Base-by-base conservation (phyloP, 805 yeast species). In the Metschnikowia shivogae region DNA sequence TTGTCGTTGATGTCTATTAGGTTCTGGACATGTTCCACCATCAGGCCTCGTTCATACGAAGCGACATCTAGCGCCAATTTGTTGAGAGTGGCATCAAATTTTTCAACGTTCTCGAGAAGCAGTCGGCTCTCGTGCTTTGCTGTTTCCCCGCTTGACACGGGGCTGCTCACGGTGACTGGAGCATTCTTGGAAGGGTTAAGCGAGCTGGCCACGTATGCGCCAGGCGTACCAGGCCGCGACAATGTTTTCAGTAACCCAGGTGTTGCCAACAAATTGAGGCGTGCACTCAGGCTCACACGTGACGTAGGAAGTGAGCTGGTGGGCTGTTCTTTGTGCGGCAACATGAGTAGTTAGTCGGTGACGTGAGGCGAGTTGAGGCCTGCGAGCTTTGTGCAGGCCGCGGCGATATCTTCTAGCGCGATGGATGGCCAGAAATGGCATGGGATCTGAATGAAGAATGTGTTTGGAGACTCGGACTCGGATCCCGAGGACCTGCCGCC, bases 111-210 rank as follows among this genome's bases (percentile, higher is more conserved):
- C 34, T 59, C 54, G 3, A 65, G 64, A 2, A 69, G 62, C 4
- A 67, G 63, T 8, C 70, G 50, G n/a, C 59, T 50, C 38, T 68
- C 68, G 44, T 65, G 67, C 34, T 47, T 43, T 9, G 55, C 57
- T 10, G 59, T 45, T 20, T 62, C 68, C 19, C 61, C 63, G 22
- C 50, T 55, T 22, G 57, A 55, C 17, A 43, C 50, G 36, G 46
- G 49, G 31, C 38, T 38, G 39, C 44, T 59, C 3, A 61, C 50
- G 6, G 58, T 49, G n/a, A 55, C 57, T 1, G 67, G 67, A 8
- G 57, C 38, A 47, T 64, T 64, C 45, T 59, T 55, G 22, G 55
- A 57, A 9, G 75, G 76, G 44, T 70, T 71, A 31, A 70, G 59
- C 11, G 74, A 67, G 13, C 73, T 67, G 7, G 66, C 53, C 28